Percentiles rank a stretch among this genome's conserved stretches.
phyloP scores from a whole-genome alignment of 164 flowering plant species.

The Houttuynia cordata region DNA sequence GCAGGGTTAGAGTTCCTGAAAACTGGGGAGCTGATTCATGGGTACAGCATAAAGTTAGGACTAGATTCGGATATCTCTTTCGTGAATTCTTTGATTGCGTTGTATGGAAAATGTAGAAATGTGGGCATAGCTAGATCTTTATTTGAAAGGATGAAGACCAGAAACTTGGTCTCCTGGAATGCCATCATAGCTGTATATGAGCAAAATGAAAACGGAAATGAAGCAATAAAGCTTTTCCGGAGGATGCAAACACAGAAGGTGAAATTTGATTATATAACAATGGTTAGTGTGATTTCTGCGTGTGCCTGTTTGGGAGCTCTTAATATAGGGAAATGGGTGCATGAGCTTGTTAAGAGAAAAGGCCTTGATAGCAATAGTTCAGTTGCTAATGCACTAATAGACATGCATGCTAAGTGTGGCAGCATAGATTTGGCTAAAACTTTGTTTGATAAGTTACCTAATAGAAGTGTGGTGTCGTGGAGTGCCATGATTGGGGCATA shows the following conservation, averaged over 20 bases:
- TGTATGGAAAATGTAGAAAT: constrained; percentile 24
- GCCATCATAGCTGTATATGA: constrained; percentile 25
- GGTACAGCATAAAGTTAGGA: constrained; percentile 22
- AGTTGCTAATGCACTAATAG: constrained; percentile 37
- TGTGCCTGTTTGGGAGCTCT: constrained; percentile 27
- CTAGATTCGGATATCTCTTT: constrained; percentile 18
- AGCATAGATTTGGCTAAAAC: constrained; percentile 18
- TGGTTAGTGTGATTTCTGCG: constrained; percentile 30
- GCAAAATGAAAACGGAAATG: constrained; percentile 11
- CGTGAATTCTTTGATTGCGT: constrained; percentile 19
- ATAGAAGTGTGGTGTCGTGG: constrained; percentile 23
- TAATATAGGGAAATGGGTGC: constrained; percentile 19
- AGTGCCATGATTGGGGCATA: constrained; percentile 24
- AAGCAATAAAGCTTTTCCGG: constrained; percentile 23
- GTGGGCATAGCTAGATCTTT: constrained; percentile 15
- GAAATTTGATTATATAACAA: constrained; percentile 17
- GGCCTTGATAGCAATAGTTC: constrained; percentile 15
- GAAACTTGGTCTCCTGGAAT: constrained; percentile 26
- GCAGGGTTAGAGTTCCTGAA: constrained; percentile 10
- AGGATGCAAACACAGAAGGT: constrained; percentile 20
- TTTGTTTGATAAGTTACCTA: constrained; percentile 18
- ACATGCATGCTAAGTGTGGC: constrained; percentile 58
- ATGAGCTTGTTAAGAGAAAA: constrained; percentile 16
- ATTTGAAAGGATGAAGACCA: constrained; percentile 18
- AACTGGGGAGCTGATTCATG: constrained; percentile 26